These are phyloP conservation scores for Entomortierella beljakovae DNA, from an alignment of 192 early-diverging fungal species.

Conservation along the genomic window DNA sequence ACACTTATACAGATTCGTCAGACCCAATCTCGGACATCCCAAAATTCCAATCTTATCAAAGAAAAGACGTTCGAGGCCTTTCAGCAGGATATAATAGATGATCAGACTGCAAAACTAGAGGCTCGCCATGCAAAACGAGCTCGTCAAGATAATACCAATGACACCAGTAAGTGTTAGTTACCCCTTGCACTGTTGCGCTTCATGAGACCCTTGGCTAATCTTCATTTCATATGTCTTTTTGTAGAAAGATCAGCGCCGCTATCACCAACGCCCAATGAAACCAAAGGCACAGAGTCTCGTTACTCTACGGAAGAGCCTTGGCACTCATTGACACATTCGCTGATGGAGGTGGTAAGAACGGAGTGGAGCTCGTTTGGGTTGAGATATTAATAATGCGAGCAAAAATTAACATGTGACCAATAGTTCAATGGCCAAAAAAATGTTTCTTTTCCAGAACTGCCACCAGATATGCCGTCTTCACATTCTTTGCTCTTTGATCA, in stretches of 20 bases:
- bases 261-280: too few species aligned
- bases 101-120: conserved; percentile 13
- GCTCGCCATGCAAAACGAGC: neutral
- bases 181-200: too few species aligned
- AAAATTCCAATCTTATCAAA: conserved; percentile 29
- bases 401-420: neutral
- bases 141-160: neutral
- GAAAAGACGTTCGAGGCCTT: conserved; percentile 24
- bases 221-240: too few species aligned
- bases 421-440: conserved; percentile 26
- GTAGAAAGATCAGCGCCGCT: too few species aligned
- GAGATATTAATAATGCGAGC: conserved; percentile 4
- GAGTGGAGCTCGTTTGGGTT: neutral
- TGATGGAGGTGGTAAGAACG: conserved; percentile 33
- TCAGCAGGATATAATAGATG: conserved; percentile 23
- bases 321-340: conserved; percentile 13
- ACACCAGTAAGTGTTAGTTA: neutral
- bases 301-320: conserved; percentile 29
- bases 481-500: conserved; percentile 30
- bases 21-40: conserved; percentile 28
- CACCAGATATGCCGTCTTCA: conserved; percentile 11
- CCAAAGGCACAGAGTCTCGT: too few species aligned
- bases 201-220: too few species aligned
- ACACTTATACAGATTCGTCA: conserved; percentile 18
- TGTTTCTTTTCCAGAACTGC: conserved; percentile 17